phyloP scores from a whole-genome alignment of 768 basidiomycete genomes.

The Kwoniella sp. region DNA sequence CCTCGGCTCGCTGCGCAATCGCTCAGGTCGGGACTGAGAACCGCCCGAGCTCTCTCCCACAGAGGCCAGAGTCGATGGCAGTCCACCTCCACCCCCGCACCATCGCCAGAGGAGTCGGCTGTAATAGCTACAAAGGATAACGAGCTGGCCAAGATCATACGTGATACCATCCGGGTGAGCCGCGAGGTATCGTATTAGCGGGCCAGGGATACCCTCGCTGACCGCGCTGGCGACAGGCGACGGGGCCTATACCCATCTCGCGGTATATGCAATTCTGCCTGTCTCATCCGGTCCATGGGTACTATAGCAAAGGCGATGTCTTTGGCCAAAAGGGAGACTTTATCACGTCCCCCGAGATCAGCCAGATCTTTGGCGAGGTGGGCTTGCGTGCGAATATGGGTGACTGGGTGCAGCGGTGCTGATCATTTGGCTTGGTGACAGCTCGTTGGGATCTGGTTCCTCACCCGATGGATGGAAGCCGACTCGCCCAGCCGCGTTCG shows the following conservation, averaged over 20 bases:
- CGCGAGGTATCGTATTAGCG: too few relatives aligned
- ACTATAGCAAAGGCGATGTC: constrained; percentile 75
- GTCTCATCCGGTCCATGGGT: constrained; percentile 82
- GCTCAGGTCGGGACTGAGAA: too few relatives aligned
- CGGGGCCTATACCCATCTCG: constrained; percentile 81
- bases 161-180: constrained; percentile 67
- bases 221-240: constrained; percentile 63
- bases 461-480: constrained; percentile 66
- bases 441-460: constrained; percentile 82
- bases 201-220: too few relatives aligned
- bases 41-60: too few relatives aligned
- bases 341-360: constrained; percentile 93
- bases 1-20: neutral
- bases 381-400: constrained; percentile 31
- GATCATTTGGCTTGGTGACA: constrained; percentile 49
- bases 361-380: constrained; percentile 94
- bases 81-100: constrained; percentile 6
- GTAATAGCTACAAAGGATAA: constrained; percentile 10
- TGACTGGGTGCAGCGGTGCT: neutral
- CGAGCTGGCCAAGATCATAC: constrained; percentile 62
- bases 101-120: neutral
- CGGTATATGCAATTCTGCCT: constrained; percentile 90
- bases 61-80: too few relatives aligned
- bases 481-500: constrained; percentile 58
- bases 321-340: constrained; percentile 89